Base-by-base conservation (phyloP, 305 asterid species). In the Rubia tinctorum region DNA sequence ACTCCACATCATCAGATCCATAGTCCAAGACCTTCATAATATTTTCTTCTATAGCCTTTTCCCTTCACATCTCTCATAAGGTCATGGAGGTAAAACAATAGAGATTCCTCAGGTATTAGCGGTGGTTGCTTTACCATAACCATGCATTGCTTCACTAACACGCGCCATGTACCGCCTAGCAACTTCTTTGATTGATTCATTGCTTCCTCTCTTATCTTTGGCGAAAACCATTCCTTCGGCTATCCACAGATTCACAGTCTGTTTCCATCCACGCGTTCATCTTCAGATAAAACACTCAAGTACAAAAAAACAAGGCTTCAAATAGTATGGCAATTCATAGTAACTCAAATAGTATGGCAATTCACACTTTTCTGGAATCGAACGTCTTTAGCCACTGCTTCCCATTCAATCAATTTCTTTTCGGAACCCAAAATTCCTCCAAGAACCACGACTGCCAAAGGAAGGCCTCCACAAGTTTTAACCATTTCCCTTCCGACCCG, bases 11-110 rank as follows among this genome's bases (percentile, higher is more conserved):
- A 25, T 12, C 43, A 11, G 15, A 5, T 9, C 20, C 66, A 12
- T 27, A 61, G 66, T 61, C n/a, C 12, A 61, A 25, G 42, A 61
- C 40, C n/a, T 61, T 11, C 37, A 13, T 4, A 27, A 61, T 27
- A 13, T 61, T 11, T 61, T 61, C 66, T 13, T 27, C 66, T 61
- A 18, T 61, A 2, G 66, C 66, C n/a, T 61, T 61, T 61, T 8
- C 42, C 42, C 2, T 61, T 42, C 66, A 61, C 42, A 61, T 61
- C 66, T 27, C 66, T 61, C 66, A 61, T 61, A 25, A 61, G 66
- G 42, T 61, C 66, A 61, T 27, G 66, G 17, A 59, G 65, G 37
- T 59, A 27, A 20, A 34, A 59, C 9, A 6, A 59, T 8, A 37
- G 65, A 0, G 25, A 4, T 30, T 8, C 7, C 49, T 44, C 13